A percentile compares a stretch with the other conserved stretches of the same genome.
Evolutionary conservation across 176 grass and related monocot species (phyloP).

Genomic region (Neostapfia colusana): DNA sequence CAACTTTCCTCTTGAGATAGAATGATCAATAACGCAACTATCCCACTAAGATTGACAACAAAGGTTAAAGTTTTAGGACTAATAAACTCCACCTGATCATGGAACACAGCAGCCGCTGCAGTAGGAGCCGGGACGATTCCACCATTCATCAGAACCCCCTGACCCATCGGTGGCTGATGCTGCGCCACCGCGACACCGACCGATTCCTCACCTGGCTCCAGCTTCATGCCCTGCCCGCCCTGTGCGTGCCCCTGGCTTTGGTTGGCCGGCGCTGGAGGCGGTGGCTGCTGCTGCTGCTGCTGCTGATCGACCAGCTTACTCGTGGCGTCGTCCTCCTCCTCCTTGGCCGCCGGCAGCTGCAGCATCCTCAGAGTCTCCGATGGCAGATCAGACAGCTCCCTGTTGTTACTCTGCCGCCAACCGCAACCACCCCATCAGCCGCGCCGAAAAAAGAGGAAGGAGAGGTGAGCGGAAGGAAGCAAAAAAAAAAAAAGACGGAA

Average conservation of each 20-base stretch:
- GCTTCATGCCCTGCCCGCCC: conserved; percentile 45
- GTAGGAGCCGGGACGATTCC: conserved; percentile 13
- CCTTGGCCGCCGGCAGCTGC: conserved; percentile 55
- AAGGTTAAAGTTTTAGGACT: background rate
- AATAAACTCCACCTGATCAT: conserved; percentile 52
- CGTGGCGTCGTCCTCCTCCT: conserved; percentile 93
- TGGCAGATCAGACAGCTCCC: conserved; percentile 56
- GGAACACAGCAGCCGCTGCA: conserved; percentile 43
- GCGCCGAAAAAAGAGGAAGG: background rate
- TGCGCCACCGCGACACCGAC: background rate
- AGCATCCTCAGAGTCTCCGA: conserved; percentile 61
- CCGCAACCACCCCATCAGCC: conserved; percentile 17
- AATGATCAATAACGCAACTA: conserved; percentile 1
- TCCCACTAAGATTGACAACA: background rate
- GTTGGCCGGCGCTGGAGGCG: background rate
- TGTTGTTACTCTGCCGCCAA: conserved; percentile 50
- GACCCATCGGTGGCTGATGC: background rate
- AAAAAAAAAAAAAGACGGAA: background rate
- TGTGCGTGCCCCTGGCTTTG: conserved; percentile 31
- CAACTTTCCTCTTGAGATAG: background rate
- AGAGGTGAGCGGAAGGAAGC: background rate
- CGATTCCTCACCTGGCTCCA: conserved; percentile 55
- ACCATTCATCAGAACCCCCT: conserved; percentile 28
- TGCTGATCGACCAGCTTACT: conserved; percentile 64
- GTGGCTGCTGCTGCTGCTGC: background rate